Evolutionary conservation across 768 basidiomycete genomes (phyloP), one percentile per base, ranked within the genome.

Genomic region (Dictyophora rubrovolvata): DNA sequence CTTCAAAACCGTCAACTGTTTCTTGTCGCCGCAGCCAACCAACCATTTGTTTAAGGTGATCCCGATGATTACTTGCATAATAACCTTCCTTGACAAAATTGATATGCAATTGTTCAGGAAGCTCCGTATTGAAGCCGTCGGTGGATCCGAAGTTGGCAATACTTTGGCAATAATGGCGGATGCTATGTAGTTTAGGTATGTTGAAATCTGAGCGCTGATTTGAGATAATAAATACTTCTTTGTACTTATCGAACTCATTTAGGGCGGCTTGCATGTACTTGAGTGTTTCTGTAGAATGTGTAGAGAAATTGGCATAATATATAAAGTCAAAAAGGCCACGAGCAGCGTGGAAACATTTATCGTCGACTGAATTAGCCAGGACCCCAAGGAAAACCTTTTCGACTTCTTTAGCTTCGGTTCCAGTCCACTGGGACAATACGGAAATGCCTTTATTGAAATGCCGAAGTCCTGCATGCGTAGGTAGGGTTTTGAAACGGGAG

Each of bases 371-470:
- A 6, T 69, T 69, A 2, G 69, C 67, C 0, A 78, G n/a, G 1
- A 71, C 63, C 0, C 65, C 68, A 1, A 72, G 20, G 54, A 75
- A 72, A 2, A 72, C 66, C 35, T 68, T 65, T 56, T 72, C 66
- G 69, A 76, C 73, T 16, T 62, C 48, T 52, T 75, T 74, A 56
- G 72, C 67, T 62, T 80, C 75, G 0, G 62, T 68, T 1, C 77
- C 77, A 0, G 76, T 77, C 74, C 73, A 75, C 57, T 78, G 75
- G 9, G 72, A 67, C 0, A 74, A 62, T 0, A 61, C 34, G 0
- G 71, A 74, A 17, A 80, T 76, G 0, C 77, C 77, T 8, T 72
- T 73, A 35, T 68, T 70, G 68, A 80, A 79, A 48, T 75, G 71
- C 12, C 53, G 18, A 3, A 65, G 52, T 10, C 48, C 46, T 2